phyloP scores from a whole-genome alignment of 345 rosid genomes.

The Bruguiera parviflora region DNA sequence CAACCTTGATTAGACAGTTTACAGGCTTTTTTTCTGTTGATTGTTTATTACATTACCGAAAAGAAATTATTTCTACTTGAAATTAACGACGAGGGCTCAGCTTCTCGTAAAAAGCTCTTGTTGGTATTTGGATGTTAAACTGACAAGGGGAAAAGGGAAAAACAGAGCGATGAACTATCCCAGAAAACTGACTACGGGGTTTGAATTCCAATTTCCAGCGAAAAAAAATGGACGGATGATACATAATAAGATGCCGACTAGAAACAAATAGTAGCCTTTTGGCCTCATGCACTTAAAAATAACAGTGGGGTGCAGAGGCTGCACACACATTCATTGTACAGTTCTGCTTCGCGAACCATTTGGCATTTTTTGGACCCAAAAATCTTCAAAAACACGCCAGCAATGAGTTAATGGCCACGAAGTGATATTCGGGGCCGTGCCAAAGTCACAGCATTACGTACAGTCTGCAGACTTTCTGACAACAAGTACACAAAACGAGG shows the following conservation, averaged over 20 bases:
- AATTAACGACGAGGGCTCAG: no score
- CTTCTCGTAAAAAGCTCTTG: no score
- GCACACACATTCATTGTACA: neutral
- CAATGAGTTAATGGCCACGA: neutral
- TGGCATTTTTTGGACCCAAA: neutral
- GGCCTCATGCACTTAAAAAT: slow-evolving; percentile 3
- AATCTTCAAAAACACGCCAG: neutral
- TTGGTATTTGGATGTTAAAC: no score
- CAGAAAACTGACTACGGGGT: no score
- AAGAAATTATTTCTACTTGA: no score
- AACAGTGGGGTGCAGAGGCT: neutral
- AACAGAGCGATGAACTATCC: neutral
- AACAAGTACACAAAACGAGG: neutral
- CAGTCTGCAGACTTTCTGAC: neutral
- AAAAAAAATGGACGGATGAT: neutral
- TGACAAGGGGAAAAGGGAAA: neutral
- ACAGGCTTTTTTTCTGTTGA: no score
- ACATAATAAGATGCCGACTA: neutral
- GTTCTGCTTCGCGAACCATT: neutral
- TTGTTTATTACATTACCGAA: no score
- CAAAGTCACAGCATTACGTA: neutral
- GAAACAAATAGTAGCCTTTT: neutral
- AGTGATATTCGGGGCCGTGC: slow-evolving; percentile 3
- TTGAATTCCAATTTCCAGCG: slow-evolving; percentile 3
- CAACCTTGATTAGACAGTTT: no score